Conservation (phyloP, 2,329 filamentous ascomycete species). For the Onygenales sp. region DNA sequence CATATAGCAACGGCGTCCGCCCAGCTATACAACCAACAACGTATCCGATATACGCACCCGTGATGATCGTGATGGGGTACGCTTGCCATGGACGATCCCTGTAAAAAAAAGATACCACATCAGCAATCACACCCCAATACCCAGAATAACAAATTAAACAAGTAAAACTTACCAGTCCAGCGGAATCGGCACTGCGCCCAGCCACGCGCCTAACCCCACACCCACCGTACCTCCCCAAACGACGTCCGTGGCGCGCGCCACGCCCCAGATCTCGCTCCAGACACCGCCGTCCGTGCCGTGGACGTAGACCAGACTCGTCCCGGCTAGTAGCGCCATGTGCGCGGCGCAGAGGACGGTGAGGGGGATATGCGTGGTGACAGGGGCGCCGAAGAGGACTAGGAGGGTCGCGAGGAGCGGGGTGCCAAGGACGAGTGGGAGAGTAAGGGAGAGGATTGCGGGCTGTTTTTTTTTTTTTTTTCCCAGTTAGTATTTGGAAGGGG, state of each 20-base stretch:
- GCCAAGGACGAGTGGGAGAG: slow-evolving; percentile 41
- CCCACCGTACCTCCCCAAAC: slow-evolving; percentile 77
- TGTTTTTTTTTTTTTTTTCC: slow-evolving; percentile 27
- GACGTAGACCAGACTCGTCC: slow-evolving; percentile 74
- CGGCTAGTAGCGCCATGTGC: slow-evolving; percentile 69
- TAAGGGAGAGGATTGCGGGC: slow-evolving; percentile 61
- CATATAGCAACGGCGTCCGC: slow-evolving; percentile 23
- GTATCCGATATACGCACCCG: slow-evolving; percentile 72
- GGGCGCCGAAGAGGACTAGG: slow-evolving; percentile 84
- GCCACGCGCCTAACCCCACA: slow-evolving; percentile 71
- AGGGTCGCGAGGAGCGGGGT: slow-evolving; percentile 50
- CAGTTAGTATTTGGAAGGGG: not conserved
- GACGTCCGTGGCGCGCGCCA: slow-evolving; percentile 68
- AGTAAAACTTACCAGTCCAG: slow-evolving; percentile 64
- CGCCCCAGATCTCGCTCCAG: slow-evolving; percentile 62
- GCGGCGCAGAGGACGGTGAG: slow-evolving; percentile 73
- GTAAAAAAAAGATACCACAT: slow-evolving; percentile 3
- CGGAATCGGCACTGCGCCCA: slow-evolving; percentile 89
- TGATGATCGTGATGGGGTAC: slow-evolving; percentile 88
- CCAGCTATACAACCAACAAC: slow-evolving; percentile 45
- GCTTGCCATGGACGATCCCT: slow-evolving; percentile 96
- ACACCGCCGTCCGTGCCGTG: slow-evolving; percentile 65
- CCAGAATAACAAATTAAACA: not conserved
- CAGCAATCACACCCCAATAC: not conserved
- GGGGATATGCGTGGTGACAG: slow-evolving; percentile 66